phyloP scores from a whole-genome alignment of 441 rosid genomes.

The Monsonia emarginata region DNA sequence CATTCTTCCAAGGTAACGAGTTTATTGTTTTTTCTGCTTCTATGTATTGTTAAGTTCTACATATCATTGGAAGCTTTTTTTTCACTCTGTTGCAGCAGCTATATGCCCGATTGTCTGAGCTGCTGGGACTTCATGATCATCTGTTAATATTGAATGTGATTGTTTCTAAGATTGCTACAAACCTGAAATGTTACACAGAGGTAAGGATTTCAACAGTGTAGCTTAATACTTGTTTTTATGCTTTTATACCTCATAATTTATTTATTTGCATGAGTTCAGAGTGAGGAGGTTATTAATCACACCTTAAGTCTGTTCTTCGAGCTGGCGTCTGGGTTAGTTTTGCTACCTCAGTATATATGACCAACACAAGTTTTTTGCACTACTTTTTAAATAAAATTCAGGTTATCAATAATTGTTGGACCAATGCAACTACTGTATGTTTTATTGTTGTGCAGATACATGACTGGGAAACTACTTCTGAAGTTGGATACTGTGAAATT shows the following conservation, averaged over 20 bases:
- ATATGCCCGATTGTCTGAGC: slow-evolving; percentile 84
- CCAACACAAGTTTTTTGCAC: not conserved
- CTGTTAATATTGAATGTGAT: slow-evolving; percentile 79
- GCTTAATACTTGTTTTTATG: slow-evolving; percentile 9
- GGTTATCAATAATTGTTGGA: slow-evolving; percentile 14
- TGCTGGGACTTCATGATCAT: slow-evolving; percentile 93
- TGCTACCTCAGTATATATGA: not conserved
- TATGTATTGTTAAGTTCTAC: slow-evolving; percentile 11
- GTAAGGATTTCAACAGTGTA: slow-evolving; percentile 28
- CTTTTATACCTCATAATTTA: slow-evolving; percentile 1
- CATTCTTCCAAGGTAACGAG: slow-evolving; percentile 87
- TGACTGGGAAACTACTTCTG: slow-evolving; percentile 96
- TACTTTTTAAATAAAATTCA: slow-evolving; percentile 12
- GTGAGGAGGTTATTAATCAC: slow-evolving; percentile 92
- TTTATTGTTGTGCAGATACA: slow-evolving; percentile 47
- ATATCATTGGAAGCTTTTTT: slow-evolving; percentile 28
- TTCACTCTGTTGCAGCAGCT: slow-evolving; percentile 77
- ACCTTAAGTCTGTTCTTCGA: slow-evolving; percentile 91
- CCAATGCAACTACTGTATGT: not conserved
- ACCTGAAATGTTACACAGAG: slow-evolving; percentile 89
- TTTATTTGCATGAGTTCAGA: slow-evolving; percentile 35
- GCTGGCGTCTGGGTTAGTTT: slow-evolving; percentile 89
- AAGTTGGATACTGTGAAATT: slow-evolving; percentile 88
- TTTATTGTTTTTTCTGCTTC: slow-evolving; percentile 4
- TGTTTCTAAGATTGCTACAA: slow-evolving; percentile 89